These are phyloP conservation scores for Melastoma malabathricum DNA, from an alignment of 345 rosid genomes.

Conservation along the genomic window DNA sequence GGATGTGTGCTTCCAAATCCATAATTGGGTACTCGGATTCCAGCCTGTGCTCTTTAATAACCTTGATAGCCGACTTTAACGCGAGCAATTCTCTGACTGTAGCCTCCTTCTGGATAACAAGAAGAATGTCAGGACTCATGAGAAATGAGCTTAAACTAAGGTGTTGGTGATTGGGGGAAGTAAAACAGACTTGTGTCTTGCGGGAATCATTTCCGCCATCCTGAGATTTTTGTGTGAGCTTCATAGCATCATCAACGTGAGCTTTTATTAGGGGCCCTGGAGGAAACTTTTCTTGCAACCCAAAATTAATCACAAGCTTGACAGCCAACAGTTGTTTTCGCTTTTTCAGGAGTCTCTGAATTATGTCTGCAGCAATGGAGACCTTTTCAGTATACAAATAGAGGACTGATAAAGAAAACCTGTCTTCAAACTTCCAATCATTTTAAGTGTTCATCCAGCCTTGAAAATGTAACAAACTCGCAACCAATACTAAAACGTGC, in stretches of 20 bases:
- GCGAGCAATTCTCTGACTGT: conserved; percentile 40
- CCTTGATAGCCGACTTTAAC: conserved; percentile 38
- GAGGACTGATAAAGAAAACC: too few species aligned
- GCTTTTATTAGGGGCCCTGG: conserved; percentile 43
- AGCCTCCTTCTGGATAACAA: conserved; percentile 40
- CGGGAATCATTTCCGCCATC: conserved; percentile 29
- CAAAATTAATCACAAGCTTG: conserved; percentile 48
- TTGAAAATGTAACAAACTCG: too few species aligned
- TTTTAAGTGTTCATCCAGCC: too few species aligned
- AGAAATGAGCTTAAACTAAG: too few species aligned
- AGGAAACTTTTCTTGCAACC: conserved; percentile 36
- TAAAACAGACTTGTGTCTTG: conserved; percentile 28
- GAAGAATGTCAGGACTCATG: conserved; percentile 1
- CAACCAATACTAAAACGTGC: too few species aligned
- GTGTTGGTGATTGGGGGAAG: neutral
- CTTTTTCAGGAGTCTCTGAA: conserved; percentile 38
- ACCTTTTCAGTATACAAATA: too few species aligned
- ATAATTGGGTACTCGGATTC: conserved; percentile 28
- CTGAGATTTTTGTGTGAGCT: conserved; percentile 17
- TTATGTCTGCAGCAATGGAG: conserved; percentile 26
- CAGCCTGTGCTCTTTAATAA: conserved; percentile 47
- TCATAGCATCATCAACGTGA: conserved; percentile 26
- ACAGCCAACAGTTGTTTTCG: conserved; percentile 42
- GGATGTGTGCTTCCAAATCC: conserved; percentile 30
- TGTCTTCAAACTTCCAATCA: too few species aligned